Evolutionary conservation across 2,329 filamentous ascomycete genomes (phyloP), one percentile per base, ranked within the genome.

Genomic region (Aspergillus aculeatinus): DNA sequence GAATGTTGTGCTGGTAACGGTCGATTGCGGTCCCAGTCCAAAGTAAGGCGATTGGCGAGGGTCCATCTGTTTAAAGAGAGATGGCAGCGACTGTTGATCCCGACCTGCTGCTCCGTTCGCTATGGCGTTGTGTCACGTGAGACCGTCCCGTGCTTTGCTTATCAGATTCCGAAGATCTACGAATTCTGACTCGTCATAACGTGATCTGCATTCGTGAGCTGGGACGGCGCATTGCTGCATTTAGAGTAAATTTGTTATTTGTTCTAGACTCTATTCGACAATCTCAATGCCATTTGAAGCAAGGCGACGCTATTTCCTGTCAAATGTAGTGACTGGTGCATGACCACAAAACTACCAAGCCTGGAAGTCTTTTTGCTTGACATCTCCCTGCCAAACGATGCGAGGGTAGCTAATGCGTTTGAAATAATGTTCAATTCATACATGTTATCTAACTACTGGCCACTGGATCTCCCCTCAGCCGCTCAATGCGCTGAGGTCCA

Each of bases 401-500:
- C 39, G 14, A 44, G 4, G 16, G 5, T 16, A 44, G 6, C 39
- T 19, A 44, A 44, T 44, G 39, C 39, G n/a, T 7, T 44, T 44
- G 16, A 44, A 44, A 10, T 5, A 19, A 3, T 44, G 16, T 44
- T 44, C 39, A 44, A 44, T 44, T 44, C 7, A 16, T 44, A 44
- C 39, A 44, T 16, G 6, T 44, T n/a, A 44, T 44, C 39, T 44
- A 19, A 16, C 16, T 44, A 16, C 39, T 19, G 39, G 3, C 14
- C 14, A 44, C 7, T 6, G 16, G 9, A 19, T 44, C 14, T 35
- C 6, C 39, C 48, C 10, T 59, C 61, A 77, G 27, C 72, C 70
- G 60, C 66, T 67, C 63, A 76, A 67, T 51, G 72, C 70, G 59
- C 65, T 86, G 72, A 99, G 77, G 80, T 98, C 91, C 68, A 98